phyloP scores from a whole-genome alignment of 352 stramenopile genomes.

The Phytophthora nicotianae region DNA sequence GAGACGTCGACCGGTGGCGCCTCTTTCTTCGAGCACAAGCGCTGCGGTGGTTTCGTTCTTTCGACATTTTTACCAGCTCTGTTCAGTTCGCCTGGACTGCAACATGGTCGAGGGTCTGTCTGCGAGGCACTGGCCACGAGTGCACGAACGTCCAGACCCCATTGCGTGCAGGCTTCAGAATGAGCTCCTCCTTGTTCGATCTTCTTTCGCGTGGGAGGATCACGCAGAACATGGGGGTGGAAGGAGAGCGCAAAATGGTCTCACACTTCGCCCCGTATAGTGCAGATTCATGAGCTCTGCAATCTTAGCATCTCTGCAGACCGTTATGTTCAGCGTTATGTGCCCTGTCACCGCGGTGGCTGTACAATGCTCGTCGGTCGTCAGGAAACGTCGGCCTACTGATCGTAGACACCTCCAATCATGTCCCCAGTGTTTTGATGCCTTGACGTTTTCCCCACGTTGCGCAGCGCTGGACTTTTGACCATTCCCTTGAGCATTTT shows the following conservation, averaged over 20 bases:
- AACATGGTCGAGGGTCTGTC: slow-evolving; percentile 9
- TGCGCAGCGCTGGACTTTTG: not conserved
- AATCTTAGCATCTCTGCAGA: not conserved
- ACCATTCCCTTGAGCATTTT: not conserved
- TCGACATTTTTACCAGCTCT: slow-evolving; percentile 28
- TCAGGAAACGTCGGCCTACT: not conserved
- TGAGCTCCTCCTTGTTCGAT: slow-evolving; percentile 25
- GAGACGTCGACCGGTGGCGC: slow-evolving; percentile 2
- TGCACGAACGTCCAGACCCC: slow-evolving; percentile 14
- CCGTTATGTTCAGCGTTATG: slow-evolving; percentile 7
- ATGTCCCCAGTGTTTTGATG: not conserved
- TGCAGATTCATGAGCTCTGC: not conserved
- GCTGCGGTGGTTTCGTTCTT: slow-evolving; percentile 32
- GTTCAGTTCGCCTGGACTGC: slow-evolving; percentile 23
- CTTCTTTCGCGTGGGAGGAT: slow-evolving; percentile 23
- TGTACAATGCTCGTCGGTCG: slow-evolving; percentile 7
- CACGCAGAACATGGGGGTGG: slow-evolving; percentile 8
- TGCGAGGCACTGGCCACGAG: not conserved
- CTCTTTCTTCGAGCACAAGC: slow-evolving; percentile 14
- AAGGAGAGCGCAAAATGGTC: slow-evolving; percentile 17
- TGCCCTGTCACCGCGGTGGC: not conserved
- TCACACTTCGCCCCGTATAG: slow-evolving; percentile 8
- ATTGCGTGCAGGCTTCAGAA: slow-evolving; percentile 6
- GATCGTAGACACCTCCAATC: not conserved
- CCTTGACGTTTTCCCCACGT: not conserved